Base-by-base conservation (phyloP, 2,329 filamentous ascomycete genomes). In the Thielaviopsis ethacetica region DNA sequence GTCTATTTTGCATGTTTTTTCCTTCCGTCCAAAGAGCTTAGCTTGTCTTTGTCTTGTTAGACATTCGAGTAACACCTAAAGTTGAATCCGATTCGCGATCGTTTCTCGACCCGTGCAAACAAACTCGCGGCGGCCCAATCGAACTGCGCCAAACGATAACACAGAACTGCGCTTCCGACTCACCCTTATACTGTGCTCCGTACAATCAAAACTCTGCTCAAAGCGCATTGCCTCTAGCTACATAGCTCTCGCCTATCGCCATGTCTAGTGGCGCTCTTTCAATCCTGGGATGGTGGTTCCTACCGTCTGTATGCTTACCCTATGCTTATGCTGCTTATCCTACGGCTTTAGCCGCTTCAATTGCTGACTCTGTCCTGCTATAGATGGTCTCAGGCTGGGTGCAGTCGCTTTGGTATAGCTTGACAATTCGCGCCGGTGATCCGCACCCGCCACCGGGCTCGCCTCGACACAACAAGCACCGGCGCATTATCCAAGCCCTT, bases 341-440 rank as follows among this genome's bases (percentile, higher is more conserved):
- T 47, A 21, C 6, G 12, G 41, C 13, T 26, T n/a, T 15, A 24
- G 44, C 6, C 15, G 41, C 13, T 26, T n/a, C 17, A 24, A 47
- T 21, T 30, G 56, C 17, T 26, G 10, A 22, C 26, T 19, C 53
- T 57, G 53, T 44, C 58, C 61, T 26, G 54, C 62, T 63, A 61
- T 63, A 94, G 88, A 81, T 91, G 65, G 85, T 83, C 54, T 91
- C 89, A 44, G 81, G 81, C 63, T 87, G 85, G 74, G 69, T 86
- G 5, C 91, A 97, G 70, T 78, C 79, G 62, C 75, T 94, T 65
- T 93, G 90, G 74, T 98, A 97, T 74, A 79, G 84, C 66, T 73
- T 97, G 65, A 87, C 88, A 59, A 91, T 95, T 69, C 89, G 91
- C 64, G 93, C 90, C 53, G 93, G 93, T 67, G 84, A 90, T 62